phyloP scores from a whole-genome alignment of 352 stramenopile genomes.

The Phytophthora pseudosyringae region DNA sequence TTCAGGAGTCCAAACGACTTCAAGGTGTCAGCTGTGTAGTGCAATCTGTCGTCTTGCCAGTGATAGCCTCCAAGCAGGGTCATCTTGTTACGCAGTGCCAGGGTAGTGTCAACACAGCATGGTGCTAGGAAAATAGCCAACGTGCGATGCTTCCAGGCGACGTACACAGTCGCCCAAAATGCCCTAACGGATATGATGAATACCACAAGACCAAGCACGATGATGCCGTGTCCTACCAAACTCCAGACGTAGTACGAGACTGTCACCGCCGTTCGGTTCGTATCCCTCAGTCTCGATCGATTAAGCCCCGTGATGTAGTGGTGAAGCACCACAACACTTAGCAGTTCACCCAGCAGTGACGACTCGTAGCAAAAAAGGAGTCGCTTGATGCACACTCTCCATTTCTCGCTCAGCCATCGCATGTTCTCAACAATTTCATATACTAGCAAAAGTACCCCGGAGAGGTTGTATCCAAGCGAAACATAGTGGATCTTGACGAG shows the following conservation, averaged over 20 bases:
- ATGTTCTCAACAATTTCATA: constrained; percentile 21
- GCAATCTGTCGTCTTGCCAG: background rate
- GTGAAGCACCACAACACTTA: constrained; percentile 5
- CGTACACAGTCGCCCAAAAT: constrained; percentile 8
- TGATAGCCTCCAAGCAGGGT: background rate
- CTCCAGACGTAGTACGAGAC: constrained; percentile 22
- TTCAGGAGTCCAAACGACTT: constrained; percentile 10
- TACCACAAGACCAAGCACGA: constrained; percentile 11
- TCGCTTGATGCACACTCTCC: constrained; percentile 10
- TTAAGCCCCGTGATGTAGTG: constrained; percentile 12
- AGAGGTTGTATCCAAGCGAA: constrained; percentile 18
- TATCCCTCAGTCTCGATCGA: constrained; percentile 7
- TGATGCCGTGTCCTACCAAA: constrained; percentile 16
- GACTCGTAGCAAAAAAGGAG: constrained; percentile 19
- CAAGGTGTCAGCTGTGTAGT: background rate
- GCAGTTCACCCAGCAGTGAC: constrained; percentile 11
- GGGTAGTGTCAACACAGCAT: constrained; percentile 13
- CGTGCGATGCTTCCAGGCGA: constrained; percentile 9
- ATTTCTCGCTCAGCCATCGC: constrained; percentile 1
- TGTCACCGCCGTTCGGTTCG: background rate
- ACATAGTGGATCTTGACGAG: constrained; percentile 19
- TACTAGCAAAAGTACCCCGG: constrained; percentile 15
- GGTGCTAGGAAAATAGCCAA: constrained; percentile 13
- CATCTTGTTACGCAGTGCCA: constrained; percentile 6
- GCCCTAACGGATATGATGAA: constrained; percentile 18